phyloP scores from a whole-genome alignment of 257 asterid genomes.

The Fraxinus excelsior region DNA sequence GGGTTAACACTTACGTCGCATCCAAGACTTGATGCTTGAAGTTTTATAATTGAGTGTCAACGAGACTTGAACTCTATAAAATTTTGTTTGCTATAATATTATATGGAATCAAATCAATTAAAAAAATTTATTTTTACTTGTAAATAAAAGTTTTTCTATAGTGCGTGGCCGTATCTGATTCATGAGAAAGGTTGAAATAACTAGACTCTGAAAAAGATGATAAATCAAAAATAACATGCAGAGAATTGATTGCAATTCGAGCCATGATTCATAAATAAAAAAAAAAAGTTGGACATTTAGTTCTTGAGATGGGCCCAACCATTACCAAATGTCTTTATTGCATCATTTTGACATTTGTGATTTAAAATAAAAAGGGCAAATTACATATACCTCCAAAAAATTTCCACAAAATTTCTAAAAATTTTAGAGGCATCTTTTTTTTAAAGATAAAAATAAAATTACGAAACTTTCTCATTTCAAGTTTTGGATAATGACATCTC shows the following conservation, averaged over 20 bases:
- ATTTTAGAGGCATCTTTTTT: too few species aligned
- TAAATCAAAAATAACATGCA: slow-evolving; percentile 25
- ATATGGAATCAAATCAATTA: background rate
- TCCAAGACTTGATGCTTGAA: too few species aligned
- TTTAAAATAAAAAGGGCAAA: too few species aligned
- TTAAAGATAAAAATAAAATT: too few species aligned
- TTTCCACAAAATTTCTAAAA: too few species aligned
- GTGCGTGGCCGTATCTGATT: slow-evolving; percentile 22
- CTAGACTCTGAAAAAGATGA: slow-evolving; percentile 33
- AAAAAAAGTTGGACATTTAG: slow-evolving; percentile 22
- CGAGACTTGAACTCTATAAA: background rate
- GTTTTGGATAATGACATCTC: too few species aligned
- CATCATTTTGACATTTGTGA: background rate
- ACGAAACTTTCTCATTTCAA: too few species aligned
- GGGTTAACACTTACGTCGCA: too few species aligned
- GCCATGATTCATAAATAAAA: slow-evolving; percentile 27
- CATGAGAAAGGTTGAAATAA: slow-evolving; percentile 24
- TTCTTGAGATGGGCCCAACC: slow-evolving; percentile 26
- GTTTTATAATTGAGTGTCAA: background rate
- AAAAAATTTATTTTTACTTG: too few species aligned
- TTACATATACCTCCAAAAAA: too few species aligned
- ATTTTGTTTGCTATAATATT: background rate
- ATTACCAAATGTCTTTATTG: slow-evolving; percentile 21
- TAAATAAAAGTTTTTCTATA: too few species aligned
- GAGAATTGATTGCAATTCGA: slow-evolving; percentile 17